Base-by-base conservation (phyloP, 2,329 filamentous ascomycete genomes). In the Neodidymelliopsis sp. region DNA sequence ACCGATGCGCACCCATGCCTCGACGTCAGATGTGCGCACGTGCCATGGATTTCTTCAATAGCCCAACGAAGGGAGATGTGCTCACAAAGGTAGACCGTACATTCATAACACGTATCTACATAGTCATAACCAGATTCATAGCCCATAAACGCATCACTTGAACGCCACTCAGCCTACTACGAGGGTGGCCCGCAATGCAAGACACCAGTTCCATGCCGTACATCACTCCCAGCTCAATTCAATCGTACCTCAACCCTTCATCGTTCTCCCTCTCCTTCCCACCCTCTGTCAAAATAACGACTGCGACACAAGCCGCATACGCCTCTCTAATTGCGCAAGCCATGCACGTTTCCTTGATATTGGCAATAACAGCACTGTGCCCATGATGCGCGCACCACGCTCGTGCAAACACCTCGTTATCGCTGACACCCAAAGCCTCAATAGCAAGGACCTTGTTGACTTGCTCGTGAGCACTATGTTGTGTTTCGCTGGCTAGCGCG, bases 371-470 rank as follows among this genome's bases (percentile, higher is more conserved):
- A 1, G 88, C 88, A 63, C 81, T 85, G 60, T 90, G 72, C 2
- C 88, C 88, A 82, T 87, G 89, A 62, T 90, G 86, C 45, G 86
- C 82, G 67, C 88, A 91, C 88, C 88, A 91, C 6, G 88, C 87
- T 54, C 88, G 77, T 1, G 86, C 88, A 60, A 91, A 80, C 4
- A 90, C 88, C 70, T 91, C 88, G 58, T 91, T 90, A 69, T 91
- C 88, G 37, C 78, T 77, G 16, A 88, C 86, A 1, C 88, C 88
- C 66, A 89, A 85, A 0, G 87, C 86, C 72, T 91, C 86, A 11
- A 91, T 79, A 4, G 87, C 85, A 7, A 91, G 75, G 3, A 91
- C 87, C 59, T 82, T 82, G 57, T 88, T 86, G 19, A 83, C 61
- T 24, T 71, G 66, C 46, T 68, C 59, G 36, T 70, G 65, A 2